Percentiles rank a stretch among this genome's conserved stretches.
Conservation (phyloP, 768 basidiomycete genomes). For the Mycena galericulata region DNA sequence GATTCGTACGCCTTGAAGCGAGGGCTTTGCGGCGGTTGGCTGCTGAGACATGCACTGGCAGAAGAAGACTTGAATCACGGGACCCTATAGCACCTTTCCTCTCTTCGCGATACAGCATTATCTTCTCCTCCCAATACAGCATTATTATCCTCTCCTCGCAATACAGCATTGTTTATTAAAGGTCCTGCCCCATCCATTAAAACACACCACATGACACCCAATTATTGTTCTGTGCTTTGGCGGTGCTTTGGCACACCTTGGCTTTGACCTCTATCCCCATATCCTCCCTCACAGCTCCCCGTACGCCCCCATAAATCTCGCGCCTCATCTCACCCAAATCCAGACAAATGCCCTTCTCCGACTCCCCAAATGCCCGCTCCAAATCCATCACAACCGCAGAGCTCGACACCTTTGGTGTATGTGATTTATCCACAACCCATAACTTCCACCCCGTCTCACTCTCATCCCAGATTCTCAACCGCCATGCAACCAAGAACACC, state of each 20-base stretch:
- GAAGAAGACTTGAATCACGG: neutral
- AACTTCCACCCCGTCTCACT: neutral
- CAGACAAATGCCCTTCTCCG: constrained; percentile 37
- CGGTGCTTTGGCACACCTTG: neutral
- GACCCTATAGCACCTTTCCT: too few relatives aligned
- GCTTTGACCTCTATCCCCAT: neutral
- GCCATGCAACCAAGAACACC: constrained; percentile 75
- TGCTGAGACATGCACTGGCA: constrained; percentile 92
- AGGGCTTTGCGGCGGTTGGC: constrained; percentile 86
- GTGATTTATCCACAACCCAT: constrained; percentile 38
- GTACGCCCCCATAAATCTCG: constrained; percentile 3
- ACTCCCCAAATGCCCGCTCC: constrained; percentile 83
- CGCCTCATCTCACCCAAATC: neutral
- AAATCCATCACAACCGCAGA: constrained; percentile 86
- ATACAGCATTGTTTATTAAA: too few relatives aligned
- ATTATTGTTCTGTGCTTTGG: neutral
- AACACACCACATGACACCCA: constrained; percentile 12
- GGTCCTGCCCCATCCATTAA: too few relatives aligned
- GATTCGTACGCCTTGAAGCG: constrained; percentile 92
- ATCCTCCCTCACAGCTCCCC: neutral
- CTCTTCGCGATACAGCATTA: too few relatives aligned
- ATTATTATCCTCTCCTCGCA: too few relatives aligned
- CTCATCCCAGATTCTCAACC: constrained; percentile 70
- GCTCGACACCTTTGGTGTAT: constrained; percentile 81
- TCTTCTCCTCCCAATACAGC: neutral